Conservation (phyloP, 75 land plant genomes). For the Selaginella moellendorffii region DNA sequence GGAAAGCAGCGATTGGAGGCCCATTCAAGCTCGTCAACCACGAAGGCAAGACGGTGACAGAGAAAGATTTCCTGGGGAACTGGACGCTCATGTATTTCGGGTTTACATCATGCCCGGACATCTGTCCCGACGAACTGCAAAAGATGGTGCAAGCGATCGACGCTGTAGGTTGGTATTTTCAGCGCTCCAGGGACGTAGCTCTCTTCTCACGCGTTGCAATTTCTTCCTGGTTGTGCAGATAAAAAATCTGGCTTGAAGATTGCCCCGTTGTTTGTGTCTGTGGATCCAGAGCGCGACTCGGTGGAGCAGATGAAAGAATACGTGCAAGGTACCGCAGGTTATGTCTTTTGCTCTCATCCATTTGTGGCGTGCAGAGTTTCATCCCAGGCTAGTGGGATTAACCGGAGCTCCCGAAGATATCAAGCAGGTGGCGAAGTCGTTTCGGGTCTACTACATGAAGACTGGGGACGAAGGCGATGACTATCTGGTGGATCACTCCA, state of each 20-base stretch:
- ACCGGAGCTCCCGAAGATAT: constrained; percentile 65
- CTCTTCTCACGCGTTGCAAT: too few species aligned
- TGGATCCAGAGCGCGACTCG: constrained; percentile 83
- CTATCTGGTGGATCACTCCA: constrained; percentile 96
- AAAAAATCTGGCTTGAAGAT: constrained; percentile 38
- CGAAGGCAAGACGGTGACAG: constrained; percentile 70
- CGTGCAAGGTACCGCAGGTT: constrained; percentile 53
- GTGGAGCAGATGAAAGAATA: constrained; percentile 74
- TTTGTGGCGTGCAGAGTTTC: constrained; percentile 94
- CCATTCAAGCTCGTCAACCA: constrained; percentile 82
- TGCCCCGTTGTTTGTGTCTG: constrained; percentile 69
- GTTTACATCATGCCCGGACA: constrained; percentile 96
- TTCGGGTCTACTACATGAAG: constrained; percentile 94
- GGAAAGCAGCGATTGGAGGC: constrained; percentile 94
- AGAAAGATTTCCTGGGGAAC: constrained; percentile 70
- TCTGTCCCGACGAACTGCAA: constrained; percentile 87
- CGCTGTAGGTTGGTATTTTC: constrained; percentile 48
- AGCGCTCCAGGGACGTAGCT: not conserved
- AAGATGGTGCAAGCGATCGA: constrained; percentile 78
- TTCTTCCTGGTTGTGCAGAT: constrained; percentile 22
- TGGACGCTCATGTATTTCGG: constrained; percentile 93
- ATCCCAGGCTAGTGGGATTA: constrained; percentile 70
- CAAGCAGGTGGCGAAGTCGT: constrained; percentile 60
- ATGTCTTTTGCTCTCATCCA: not conserved
- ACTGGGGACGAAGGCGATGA: constrained; percentile 82